These are phyloP conservation scores for Castanea mollissima DNA, from an alignment of 306 rosid genomes.

Conservation along the genomic window DNA sequence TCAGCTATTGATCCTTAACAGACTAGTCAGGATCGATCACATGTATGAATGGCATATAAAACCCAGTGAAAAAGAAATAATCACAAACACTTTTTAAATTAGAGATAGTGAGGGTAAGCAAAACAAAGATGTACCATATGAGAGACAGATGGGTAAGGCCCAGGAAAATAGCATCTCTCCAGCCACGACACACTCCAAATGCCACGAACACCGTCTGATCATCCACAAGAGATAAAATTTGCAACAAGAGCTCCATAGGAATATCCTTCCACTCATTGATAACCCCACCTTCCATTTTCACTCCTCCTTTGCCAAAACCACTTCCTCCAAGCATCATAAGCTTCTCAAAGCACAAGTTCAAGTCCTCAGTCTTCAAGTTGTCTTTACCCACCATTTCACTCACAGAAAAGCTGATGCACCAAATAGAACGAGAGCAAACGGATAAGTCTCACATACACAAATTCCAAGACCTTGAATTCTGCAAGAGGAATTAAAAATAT, in stretches of 20 bases:
- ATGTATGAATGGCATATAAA: not conserved
- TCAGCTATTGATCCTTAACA: too few species aligned
- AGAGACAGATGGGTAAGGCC: conserved; percentile 81
- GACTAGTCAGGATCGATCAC: too few species aligned
- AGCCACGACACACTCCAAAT: conserved; percentile 89
- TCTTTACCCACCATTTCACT: conserved; percentile 63
- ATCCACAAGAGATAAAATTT: conserved; percentile 68
- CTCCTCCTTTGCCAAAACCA: conserved; percentile 33
- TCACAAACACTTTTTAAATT: not conserved
- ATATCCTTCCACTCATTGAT: conserved; percentile 83
- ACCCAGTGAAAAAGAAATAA: not conserved
- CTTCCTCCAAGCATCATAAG: conserved; percentile 62
- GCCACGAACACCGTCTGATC: conserved; percentile 71
- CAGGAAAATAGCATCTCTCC: conserved; percentile 87
- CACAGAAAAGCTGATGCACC: conserved; percentile 11
- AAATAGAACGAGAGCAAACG: not conserved
- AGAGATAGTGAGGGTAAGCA: not conserved
- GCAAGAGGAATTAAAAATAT: not conserved
- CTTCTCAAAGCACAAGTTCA: conserved; percentile 78
- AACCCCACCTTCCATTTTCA: conserved; percentile 55
- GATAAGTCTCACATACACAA: conserved; percentile 20
- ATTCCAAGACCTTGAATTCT: conserved; percentile 21
- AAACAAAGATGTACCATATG: conserved; percentile 52
- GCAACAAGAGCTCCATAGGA: conserved; percentile 91
- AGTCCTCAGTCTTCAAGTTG: conserved; percentile 54